Evolutionary conservation across 2,329 filamentous ascomycete species (phyloP).

Genomic region (Dactylellina leptospora): DNA sequence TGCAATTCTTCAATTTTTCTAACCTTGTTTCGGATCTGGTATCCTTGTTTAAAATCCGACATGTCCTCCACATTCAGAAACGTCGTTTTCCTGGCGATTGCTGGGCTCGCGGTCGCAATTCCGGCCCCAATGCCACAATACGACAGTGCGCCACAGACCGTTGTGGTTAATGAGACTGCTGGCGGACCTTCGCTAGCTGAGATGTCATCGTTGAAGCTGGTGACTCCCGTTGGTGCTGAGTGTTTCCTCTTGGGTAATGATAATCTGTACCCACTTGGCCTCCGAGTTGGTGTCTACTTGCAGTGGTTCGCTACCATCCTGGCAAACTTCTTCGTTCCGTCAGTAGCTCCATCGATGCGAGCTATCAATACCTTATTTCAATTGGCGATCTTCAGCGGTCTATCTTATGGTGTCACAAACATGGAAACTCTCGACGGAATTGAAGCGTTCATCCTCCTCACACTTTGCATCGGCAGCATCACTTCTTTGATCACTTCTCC

Average conservation of each 20-base stretch:
- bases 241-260: constrained; percentile 50
- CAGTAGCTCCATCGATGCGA: constrained; percentile 45
- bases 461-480: constrained; percentile 50
- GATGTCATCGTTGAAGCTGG: constrained; percentile 38
- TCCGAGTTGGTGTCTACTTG: constrained; percentile 47
- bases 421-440: constrained; percentile 46
- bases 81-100: constrained; percentile 33
- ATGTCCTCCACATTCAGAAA: constrained; percentile 48
- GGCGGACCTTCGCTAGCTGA: constrained; percentile 39
- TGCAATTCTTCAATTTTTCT: constrained; percentile 6
- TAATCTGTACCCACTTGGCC: constrained; percentile 43
- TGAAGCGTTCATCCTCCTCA: constrained; percentile 50
- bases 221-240: constrained; percentile 41
- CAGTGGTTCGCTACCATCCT: constrained; percentile 53
- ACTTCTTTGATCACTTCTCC: constrained; percentile 50
- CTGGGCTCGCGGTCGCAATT: constrained; percentile 23
- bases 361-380: constrained; percentile 50
- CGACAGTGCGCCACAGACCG: constrained; percentile 22
- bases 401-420: constrained; percentile 46
- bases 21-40: constrained; percentile 42
- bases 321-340: constrained; percentile 52
- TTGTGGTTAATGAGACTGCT: constrained; percentile 38
- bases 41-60: constrained; percentile 29
- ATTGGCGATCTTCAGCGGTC: constrained; percentile 38
- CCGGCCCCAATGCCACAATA: constrained; percentile 45